Base-by-base conservation (phyloP, 2,329 filamentous ascomycete species). In the Dactylellina drechsleri region DNA sequence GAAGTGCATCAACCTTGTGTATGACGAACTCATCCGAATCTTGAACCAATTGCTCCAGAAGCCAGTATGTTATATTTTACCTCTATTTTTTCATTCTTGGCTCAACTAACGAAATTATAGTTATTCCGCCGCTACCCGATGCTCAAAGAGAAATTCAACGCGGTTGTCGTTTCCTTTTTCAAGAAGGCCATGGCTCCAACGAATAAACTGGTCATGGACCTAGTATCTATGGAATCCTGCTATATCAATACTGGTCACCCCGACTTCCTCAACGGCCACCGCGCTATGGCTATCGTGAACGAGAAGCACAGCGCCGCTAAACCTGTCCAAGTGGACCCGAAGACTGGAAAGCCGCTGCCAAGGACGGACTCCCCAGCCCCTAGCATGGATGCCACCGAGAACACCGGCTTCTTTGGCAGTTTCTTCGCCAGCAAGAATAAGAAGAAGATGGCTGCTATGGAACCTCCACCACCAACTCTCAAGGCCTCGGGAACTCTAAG, bases 371-470 rank as follows among this genome's bases (percentile, higher is more conserved):
- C 96, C 90, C 81, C 95, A 92, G 6, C 91, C 90, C 45, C 84
- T 31, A 89, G 64, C 81, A 83, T 59, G 84, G 88, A 50, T 78
- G 81, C 49, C 83, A 84, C 83, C 28, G 82, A 82, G 64, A 92
- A 92, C 81, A 85, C 87, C 74, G 93, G 94, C 43, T 99, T 99
- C 87, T 99, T 99, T 80, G 95, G 95, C 79, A 96, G 92, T 80
- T 99, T 99, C 87, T 99, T 97, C 81, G 92, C 95, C 10, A 93
- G 92, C 81, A 99, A 98, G 88, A 99, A 98, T 85, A 99, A 98
- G 89, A 99, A 99, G 88, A 98, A 97, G 90, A 96, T 96, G 84
- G 95, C 95, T n/a, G 93, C 94, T 56, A 99, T 99, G 95, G 95
- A 99, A 82, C 86, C 95, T 13, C 95, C 95, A 45, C 95, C 95